Base-by-base conservation (phyloP, 306 rosid species). In the Benincasa hispida region DNA sequence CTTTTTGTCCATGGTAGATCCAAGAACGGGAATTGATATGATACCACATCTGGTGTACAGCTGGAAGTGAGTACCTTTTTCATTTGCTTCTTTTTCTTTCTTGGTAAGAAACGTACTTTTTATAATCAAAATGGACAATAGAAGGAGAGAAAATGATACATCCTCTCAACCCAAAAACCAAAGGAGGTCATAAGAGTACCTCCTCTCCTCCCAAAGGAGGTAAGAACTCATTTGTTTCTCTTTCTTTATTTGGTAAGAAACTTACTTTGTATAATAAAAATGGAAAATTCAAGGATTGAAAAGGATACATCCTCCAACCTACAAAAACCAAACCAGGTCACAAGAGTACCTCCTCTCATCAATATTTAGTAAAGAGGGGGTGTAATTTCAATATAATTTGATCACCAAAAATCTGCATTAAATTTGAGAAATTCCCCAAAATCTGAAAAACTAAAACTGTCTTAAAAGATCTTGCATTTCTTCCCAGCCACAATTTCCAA, bases 21-120 rank as follows among this genome's bases (percentile, higher is more conserved):
- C 91, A 54, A 85, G 97, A 89, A 94, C 98, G 27, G 98, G 98
- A 84, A 94, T 94, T 76, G 88, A 94, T 85, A 94, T 94, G 98
- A 84, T 94, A 83, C 98, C 98, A 77, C 98, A 94, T 67, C 86
- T 84, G 79, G 78, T 94, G 62, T 94, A 91, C 87, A 91, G 89
- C 76, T 89, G 97, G 98, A 93, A 97, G 97, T 94, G 67, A 83
- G 97, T 84, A 81, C 79, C 27, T 69, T 77, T 8, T 48, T 58
- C 24, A 5, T 72, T 72, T 76, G 73, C n/a, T 63, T 41, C 15
- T 48, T 34, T 30, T 68, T 47, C 34, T 42, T 66, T 68, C 34
- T 68, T 27, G 15, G 28, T 68, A 41, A 41, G 74, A 67, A 65
- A 67, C 34, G 42, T 66, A 39, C 50, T 21, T 66, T 19, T 35